A percentile compares a stretch with the other conserved stretches of the same genome.
Conservation (phyloP, 345 rosid genomes). For the Rhodamnia rubescens region DNA sequence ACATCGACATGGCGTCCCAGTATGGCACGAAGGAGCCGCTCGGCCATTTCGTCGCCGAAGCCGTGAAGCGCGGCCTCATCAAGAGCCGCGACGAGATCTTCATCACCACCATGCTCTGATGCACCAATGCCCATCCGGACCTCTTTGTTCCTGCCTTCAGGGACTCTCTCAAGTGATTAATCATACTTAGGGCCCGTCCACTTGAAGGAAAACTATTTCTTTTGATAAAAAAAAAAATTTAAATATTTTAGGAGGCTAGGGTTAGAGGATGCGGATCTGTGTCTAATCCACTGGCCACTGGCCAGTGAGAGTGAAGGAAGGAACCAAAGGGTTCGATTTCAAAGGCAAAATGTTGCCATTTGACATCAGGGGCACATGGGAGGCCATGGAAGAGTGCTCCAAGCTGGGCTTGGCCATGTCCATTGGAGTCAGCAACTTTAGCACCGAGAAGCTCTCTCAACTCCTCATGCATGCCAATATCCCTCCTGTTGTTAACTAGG, state of each 20-base stretch:
- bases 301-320: slow-evolving; percentile 16
- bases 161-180: too few relatives aligned
- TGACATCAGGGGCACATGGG: slow-evolving; percentile 10
- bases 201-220: too few relatives aligned
- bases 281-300: slow-evolving; percentile 26
- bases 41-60: too few relatives aligned
- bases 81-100: too few relatives aligned
- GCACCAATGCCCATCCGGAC: too few relatives aligned
- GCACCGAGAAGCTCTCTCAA: slow-evolving; percentile 5
- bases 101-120: too few relatives aligned
- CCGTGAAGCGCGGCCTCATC: too few relatives aligned
- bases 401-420: slow-evolving; percentile 12
- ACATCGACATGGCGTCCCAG: too few relatives aligned
- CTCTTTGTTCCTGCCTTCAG: too few relatives aligned
- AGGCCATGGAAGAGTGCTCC: slow-evolving; percentile 22
- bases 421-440: slow-evolving; percentile 23
- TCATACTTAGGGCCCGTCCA: too few relatives aligned
- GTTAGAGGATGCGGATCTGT: slow-evolving; percentile 23
- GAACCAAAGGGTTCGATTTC: neutral
- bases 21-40: too few relatives aligned
- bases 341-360: slow-evolving; percentile 6
- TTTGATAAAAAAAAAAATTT: too few relatives aligned
- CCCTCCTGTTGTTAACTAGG: slow-evolving; percentile 7
- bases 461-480: neutral
- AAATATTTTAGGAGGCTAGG: slow-evolving; percentile 29